Percentiles rank a stretch among this genome's conserved stretches.
These are phyloP conservation scores for Misopates orontium DNA, from an alignment of 257 asterid species.

Conservation along the genomic window DNA sequence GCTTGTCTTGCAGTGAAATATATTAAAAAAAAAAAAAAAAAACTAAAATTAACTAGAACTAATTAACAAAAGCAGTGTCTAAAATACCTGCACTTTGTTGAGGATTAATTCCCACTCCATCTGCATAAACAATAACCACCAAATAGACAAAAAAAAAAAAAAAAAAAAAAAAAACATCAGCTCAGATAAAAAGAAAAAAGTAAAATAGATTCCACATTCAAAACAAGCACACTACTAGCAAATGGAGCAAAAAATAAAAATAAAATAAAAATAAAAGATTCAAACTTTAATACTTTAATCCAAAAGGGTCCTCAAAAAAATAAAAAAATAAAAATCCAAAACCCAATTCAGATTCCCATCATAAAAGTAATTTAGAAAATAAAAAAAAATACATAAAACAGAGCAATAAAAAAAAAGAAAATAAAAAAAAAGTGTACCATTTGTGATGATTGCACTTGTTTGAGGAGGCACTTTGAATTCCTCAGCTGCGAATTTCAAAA, in stretches of 20 bases:
- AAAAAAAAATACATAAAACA: background rate
- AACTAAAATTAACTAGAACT: slow-evolving; percentile 4
- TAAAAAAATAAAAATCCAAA: background rate
- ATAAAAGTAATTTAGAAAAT: background rate
- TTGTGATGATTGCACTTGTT: slow-evolving; percentile 94
- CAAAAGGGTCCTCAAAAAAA: too few relatives aligned
- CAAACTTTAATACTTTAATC: background rate
- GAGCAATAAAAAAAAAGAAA: background rate
- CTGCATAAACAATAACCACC: slow-evolving; percentile 43
- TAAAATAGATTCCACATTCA: background rate
- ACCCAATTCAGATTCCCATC: background rate
- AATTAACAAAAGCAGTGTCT: background rate
- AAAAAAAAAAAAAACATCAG: slow-evolving; percentile 63
- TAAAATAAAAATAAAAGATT: too few relatives aligned
- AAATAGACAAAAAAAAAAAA: background rate
- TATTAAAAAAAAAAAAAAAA: slow-evolving; percentile 8
- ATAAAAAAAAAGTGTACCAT: slow-evolving; percentile 42
- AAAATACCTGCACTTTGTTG: slow-evolving; percentile 94
- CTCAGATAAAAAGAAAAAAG: slow-evolving; percentile 23
- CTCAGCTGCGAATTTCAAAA: slow-evolving; percentile 89
- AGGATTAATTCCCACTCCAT: slow-evolving; percentile 98
- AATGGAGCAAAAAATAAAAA: too few relatives aligned
- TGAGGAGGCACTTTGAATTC: slow-evolving; percentile 99
- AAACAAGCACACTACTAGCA: background rate
- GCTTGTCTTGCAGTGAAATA: too few relatives aligned